A percentile compares a stretch with the other conserved stretches of the same genome.
These are phyloP conservation scores for Phaeoacremonium minimum DNA, from an alignment of 2,329 filamentous ascomycete genomes.

Conservation along the genomic window DNA sequence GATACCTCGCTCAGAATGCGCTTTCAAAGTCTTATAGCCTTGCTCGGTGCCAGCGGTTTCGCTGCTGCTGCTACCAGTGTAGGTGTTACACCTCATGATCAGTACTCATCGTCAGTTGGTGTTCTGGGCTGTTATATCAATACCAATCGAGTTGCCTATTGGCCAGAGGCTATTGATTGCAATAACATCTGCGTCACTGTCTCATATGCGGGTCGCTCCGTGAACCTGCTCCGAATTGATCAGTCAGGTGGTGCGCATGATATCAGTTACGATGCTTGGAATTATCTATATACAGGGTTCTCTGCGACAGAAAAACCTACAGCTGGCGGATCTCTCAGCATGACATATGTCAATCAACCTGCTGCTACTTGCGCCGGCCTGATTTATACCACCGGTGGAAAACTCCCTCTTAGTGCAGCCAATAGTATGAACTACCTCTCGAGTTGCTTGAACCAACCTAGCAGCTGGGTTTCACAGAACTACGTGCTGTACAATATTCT, in stretches of 20 bases:
- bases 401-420: conserved; percentile 32
- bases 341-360: conserved; percentile 39
- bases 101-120: conserved; percentile 50
- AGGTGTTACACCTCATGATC: conserved; percentile 48
- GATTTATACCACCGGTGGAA: conserved; percentile 36
- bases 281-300: conserved; percentile 42
- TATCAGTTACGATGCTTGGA: conserved; percentile 51
- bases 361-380: conserved; percentile 41
- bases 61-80: no score
- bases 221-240: conserved; percentile 56
- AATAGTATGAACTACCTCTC: conserved; percentile 51
- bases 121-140: conserved; percentile 56
- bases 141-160: conserved; percentile 57
- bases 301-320: conserved; percentile 39
- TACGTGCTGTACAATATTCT: conserved; percentile 46
- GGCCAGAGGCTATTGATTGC: conserved; percentile 46
- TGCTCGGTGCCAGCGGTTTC: no score
- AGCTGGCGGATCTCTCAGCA: conserved; percentile 41
- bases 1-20: no score
- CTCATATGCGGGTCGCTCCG: conserved; percentile 36
- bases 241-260: conserved; percentile 50
- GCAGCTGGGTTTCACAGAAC: conserved; percentile 43
- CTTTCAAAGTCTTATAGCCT: no score
- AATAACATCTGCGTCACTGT: conserved; percentile 52
- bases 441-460: conserved; percentile 32